Base-by-base conservation (phyloP, 768 basidiomycete genomes). In the Tricholoma bakamatsutake region DNA sequence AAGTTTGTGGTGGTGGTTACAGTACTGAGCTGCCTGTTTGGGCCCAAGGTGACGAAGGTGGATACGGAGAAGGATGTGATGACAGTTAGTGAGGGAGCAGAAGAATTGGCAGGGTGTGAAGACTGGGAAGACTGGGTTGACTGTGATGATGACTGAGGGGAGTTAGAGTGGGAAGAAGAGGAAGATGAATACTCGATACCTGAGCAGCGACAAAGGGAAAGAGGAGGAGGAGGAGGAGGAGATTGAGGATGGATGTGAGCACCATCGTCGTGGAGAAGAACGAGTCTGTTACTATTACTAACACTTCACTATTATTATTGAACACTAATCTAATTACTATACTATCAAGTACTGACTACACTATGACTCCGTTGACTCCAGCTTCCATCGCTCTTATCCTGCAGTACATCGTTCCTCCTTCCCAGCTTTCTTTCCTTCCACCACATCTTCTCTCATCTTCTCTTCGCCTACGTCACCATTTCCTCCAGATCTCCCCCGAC, bases 391-490 rank as follows among this genome's bases (percentile, higher is more conserved):
- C 75, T 45, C 66, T 78, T 58, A 61, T 84, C 40, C 79, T 88
- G 30, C 75, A 80, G 59, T 81, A 84, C 65, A 81, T 89, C 57
- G 71, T 73, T 33, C 79, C 82, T 4, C 74, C 77, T 0, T 77
- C 78, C 4, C 73, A 73, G 53, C 73, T 83, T 46, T 61, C 67
- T n/a, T 74, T 76, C 1, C 66, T 90, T 37, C 87, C 88, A 1
- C 71, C 75, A 0, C 78, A 85, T 65, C 75, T 89, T 47, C 61
- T 90, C 55, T 88, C 87, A 1, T 67, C 67, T 4, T 71, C 80
- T 17, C 79, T 88, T 31, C 72, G 74, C 3, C 82, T 87, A 66
- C 76, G 88, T 35, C 87, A 88, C 65, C 79, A 74, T 62, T 85
- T 87, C 67, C 81, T 90, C 47, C 63, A 69, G 17, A 71, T 90